Evolutionary conservation across 2,329 filamentous ascomycete genomes (phyloP), one percentile per base, ranked within the genome.

Genomic region (Fusarium bactridioides): DNA sequence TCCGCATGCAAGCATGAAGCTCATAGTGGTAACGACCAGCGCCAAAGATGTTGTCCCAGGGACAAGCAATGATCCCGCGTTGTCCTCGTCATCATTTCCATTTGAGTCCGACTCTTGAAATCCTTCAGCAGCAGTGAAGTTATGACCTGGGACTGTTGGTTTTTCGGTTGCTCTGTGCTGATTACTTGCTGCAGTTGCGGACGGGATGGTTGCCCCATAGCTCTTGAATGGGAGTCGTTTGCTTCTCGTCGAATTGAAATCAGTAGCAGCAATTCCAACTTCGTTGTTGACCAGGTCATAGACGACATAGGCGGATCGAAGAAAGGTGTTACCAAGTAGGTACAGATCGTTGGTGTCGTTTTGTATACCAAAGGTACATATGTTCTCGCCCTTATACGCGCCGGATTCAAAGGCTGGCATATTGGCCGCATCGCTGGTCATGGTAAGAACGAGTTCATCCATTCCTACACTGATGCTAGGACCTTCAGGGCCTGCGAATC

Each of bases 201-300:
- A 86, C 4, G 87, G 87, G 37, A 89, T 88, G 6, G 77, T 70
- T 1, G 86, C 87, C 29, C 85, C 83, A 15, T 82, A 79, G 77
- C 84, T 88, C 23, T 83, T 69, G 71, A 89, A 89, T 4, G 86
- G 76, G 4, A 88, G 82, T 35, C 89, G 79, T 62, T 88, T 85
- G 44, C 83, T 84, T 12, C 79, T 73, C 3, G 86, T 87, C 3
- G 86, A 81, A 77, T 88, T 89, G 78, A 89, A 89, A 66, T 88
- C 82, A 16, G 88, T 89, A 21, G 83, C 81, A 8, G 88, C 88
- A 25, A 90, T 79, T 23, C 78, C 87, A 61, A 90, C 82, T 74
- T 89, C 81, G 76, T 89, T 87, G 78, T 90, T 90, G 56, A 85
- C 83, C 25, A 90, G 80, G 69, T 90, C 88, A 70, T 89, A 90